Conservation (phyloP, 2,329 filamentous ascomycete genomes). For the Penicillium sp. region DNA sequence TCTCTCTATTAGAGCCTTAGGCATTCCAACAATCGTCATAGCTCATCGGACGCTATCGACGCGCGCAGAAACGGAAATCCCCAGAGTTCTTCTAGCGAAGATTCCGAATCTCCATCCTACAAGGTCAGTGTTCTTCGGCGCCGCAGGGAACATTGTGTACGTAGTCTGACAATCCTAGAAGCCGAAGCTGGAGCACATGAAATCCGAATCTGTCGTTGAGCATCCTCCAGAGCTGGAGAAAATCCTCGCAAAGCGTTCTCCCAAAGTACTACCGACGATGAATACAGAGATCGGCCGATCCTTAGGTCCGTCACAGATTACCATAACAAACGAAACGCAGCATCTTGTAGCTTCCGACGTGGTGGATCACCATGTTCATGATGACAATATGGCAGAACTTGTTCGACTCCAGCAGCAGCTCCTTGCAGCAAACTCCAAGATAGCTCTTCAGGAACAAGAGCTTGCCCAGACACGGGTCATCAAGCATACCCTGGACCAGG, state of each 20-base stretch:
- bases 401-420: slow-evolving; percentile 58
- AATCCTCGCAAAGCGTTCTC: slow-evolving; percentile 46
- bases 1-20: slow-evolving; percentile 25
- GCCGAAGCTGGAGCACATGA: slow-evolving; percentile 47
- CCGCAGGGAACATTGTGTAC: background rate
- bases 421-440: slow-evolving; percentile 56
- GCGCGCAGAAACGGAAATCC: slow-evolving; percentile 37
- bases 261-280: slow-evolving; percentile 26
- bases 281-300: slow-evolving; percentile 24
- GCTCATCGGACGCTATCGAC: slow-evolving; percentile 32
- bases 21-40: slow-evolving; percentile 24
- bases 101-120: slow-evolving; percentile 27
- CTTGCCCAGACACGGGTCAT: slow-evolving; percentile 60
- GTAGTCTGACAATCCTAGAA: slow-evolving; percentile 43
- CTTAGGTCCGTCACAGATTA: slow-evolving; percentile 18
- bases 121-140: slow-evolving; percentile 36
- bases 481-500: slow-evolving; percentile 61
- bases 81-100: slow-evolving; percentile 24
- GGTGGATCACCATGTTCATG: slow-evolving; percentile 13
- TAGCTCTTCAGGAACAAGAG: slow-evolving; percentile 62
- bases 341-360: slow-evolving; percentile 10
- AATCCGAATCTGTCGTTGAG: slow-evolving; percentile 26
- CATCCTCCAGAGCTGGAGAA: slow-evolving; percentile 62
- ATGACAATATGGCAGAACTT: slow-evolving; percentile 49
- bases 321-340: slow-evolving; percentile 15